Evolutionary conservation across 108 stramenopile genomes (phyloP).

Genomic region (Fragilaria crotonensis): DNA sequence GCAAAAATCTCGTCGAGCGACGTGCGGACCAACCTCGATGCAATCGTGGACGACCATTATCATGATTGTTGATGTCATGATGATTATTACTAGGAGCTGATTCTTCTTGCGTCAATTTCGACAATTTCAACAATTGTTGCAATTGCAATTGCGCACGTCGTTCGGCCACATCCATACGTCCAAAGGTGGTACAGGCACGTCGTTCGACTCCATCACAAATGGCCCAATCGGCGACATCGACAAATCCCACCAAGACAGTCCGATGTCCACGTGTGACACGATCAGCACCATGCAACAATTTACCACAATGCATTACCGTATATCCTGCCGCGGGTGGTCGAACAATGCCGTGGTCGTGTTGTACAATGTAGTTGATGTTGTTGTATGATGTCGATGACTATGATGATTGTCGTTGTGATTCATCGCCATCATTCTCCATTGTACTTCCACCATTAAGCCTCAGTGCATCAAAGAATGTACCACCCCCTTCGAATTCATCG

Average conservation of each 20-base stretch:
- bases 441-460: too few species aligned
- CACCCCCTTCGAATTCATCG: slow-evolving; percentile 55
- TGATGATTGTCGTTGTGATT: too few species aligned
- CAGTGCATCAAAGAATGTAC: slow-evolving; percentile 72
- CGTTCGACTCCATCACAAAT: slow-evolving; percentile 33
- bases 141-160: slow-evolving; percentile 26
- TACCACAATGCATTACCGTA: slow-evolving; percentile 56
- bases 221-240: slow-evolving; percentile 52
- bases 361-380: too few species aligned
- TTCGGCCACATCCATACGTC: slow-evolving; percentile 60
- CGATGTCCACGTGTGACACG: slow-evolving; percentile 48
- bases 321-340: slow-evolving; percentile 44
- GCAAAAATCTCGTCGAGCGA: too few species aligned
- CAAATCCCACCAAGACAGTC: slow-evolving; percentile 65
- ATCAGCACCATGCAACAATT: slow-evolving; percentile 66
- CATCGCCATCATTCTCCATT: slow-evolving; percentile 9
- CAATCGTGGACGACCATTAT: too few species aligned
- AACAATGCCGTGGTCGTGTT: slow-evolving; percentile 33
- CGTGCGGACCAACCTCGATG: too few species aligned
- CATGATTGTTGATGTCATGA: too few species aligned
- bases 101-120: too few species aligned
- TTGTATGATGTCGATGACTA: too few species aligned
- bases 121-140: slow-evolving; percentile 22
- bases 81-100: too few species aligned
- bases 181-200: slow-evolving; percentile 52